phyloP scores from a whole-genome alignment of 176 grass and related monocot genomes.

The Ampelocalamus luodianensis region DNA sequence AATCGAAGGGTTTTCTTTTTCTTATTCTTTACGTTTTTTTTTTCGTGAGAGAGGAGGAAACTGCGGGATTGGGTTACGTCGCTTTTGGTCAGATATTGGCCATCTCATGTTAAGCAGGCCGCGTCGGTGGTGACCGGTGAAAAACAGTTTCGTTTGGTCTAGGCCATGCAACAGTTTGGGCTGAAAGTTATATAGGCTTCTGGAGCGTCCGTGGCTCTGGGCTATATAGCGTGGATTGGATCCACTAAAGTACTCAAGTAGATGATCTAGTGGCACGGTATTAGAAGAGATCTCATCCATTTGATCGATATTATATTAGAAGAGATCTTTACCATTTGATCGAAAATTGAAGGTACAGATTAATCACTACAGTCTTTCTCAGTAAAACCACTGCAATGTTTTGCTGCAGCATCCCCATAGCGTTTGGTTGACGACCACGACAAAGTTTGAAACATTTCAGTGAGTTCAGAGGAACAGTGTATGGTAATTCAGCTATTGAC shows the following conservation, averaged over 20 bases:
- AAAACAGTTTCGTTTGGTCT: not conserved
- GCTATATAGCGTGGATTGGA: not conserved
- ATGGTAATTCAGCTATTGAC: not conserved
- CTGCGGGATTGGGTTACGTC: not conserved
- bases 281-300: too few relatives aligned
- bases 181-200: not conserved
- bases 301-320: too few relatives aligned
- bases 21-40: too few relatives aligned
- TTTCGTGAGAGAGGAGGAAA: not conserved
- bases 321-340: too few relatives aligned
- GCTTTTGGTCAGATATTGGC: not conserved
- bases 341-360: too few relatives aligned
- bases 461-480: slow-evolving; percentile 3
- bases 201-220: not conserved
- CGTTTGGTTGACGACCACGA: not conserved
- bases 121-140: too few relatives aligned
- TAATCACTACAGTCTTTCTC: too few relatives aligned
- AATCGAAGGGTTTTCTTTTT: not conserved
- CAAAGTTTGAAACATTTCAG: not conserved
- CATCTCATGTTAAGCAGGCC: not conserved
- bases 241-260: too few relatives aligned
- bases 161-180: not conserved
- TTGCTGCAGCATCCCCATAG: too few relatives aligned
- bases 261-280: too few relatives aligned
- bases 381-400: too few relatives aligned